These are phyloP conservation scores for Aspergillus baeticus DNA, from an alignment of 495 filamentous ascomycete species.

Conservation along the genomic window DNA sequence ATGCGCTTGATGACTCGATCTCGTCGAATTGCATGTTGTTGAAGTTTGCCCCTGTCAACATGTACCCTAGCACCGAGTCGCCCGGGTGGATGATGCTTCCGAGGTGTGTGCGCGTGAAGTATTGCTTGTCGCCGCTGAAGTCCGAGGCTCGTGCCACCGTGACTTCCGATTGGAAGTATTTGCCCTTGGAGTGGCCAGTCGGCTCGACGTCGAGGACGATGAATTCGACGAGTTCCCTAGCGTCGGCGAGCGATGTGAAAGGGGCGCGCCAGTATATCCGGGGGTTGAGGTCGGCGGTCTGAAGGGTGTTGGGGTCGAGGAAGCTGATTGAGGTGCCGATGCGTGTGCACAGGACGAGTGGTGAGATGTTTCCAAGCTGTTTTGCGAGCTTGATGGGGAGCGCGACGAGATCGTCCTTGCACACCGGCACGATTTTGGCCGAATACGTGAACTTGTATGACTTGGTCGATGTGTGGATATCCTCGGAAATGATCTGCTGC, in stretches of 20 bases:
- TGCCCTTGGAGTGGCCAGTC: conserved; percentile 69
- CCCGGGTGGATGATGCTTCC: conserved; percentile 84
- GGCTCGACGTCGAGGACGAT: conserved; percentile 93
- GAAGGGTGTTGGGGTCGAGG: conserved; percentile 86
- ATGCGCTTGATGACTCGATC: conserved; percentile 66
- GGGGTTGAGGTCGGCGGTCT: conserved; percentile 80
- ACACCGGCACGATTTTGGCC: conserved; percentile 83
- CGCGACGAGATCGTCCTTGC: conserved; percentile 93
- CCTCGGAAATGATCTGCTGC: conserved; percentile 87
- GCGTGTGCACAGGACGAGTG: conserved; percentile 79
- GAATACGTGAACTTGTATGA: conserved; percentile 92
- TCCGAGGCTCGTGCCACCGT: conserved; percentile 87
- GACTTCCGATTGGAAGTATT: conserved; percentile 78
- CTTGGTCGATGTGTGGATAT: conserved; percentile 85
- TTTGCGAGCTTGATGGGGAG: conserved; percentile 87
- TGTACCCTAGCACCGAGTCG: conserved; percentile 90
- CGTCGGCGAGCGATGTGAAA: conserved; percentile 79
- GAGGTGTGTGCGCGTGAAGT: conserved; percentile 86
- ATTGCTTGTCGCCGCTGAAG: conserved; percentile 82
- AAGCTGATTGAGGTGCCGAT: conserved; percentile 88
- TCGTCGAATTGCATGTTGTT: conserved; percentile 84
- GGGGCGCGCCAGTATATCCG: conserved; percentile 84
- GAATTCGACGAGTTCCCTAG: conserved; percentile 85
- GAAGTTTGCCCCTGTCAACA: conserved; percentile 83
- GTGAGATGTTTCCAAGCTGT: conserved; percentile 79